A percentile compares a stretch with the other conserved stretches of the same genome.
Evolutionary conservation across 768 basidiomycete species (phyloP).

Genomic region (Boletus sp.): DNA sequence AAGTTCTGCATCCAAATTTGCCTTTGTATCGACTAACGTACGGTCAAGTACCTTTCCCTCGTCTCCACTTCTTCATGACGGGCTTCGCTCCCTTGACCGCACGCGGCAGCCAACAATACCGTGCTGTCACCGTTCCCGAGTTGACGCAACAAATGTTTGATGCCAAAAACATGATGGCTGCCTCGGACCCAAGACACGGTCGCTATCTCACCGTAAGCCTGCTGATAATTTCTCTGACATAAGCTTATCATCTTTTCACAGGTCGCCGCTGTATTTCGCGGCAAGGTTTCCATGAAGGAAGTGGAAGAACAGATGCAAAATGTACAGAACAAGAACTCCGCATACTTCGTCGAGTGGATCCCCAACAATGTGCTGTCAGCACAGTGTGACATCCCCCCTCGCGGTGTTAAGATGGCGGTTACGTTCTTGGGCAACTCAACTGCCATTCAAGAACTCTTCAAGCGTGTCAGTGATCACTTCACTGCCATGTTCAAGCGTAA

Average conservation of each 20-base stretch:
- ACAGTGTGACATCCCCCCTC: conserved; percentile 96
- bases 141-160: conserved; percentile 99
- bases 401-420: conserved; percentile 94
- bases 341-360: conserved; percentile 99
- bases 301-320: conserved; percentile 99
- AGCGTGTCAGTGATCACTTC: conserved; percentile 98
- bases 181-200: conserved; percentile 94
- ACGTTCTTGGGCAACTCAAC: conserved; percentile 98
- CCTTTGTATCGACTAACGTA: conserved; percentile 2
- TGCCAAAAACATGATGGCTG: conserved; percentile 99
- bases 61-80: conserved; percentile 99
- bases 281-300: conserved; percentile 99
- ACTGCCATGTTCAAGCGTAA: conserved; percentile 99
- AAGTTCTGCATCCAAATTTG: conserved; percentile 24
- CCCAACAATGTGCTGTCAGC: conserved; percentile 98
- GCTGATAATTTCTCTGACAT: neutral
- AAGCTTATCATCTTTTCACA: conserved; percentile 21
- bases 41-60: conserved; percentile 85
- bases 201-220: conserved; percentile 87
- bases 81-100: conserved; percentile 95
- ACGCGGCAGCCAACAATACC: conserved; percentile 91
- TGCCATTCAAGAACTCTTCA: conserved; percentile 97
- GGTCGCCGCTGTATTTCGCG: conserved; percentile 97
- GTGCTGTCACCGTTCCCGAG: conserved; percentile 96
- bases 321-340: conserved; percentile 96